Percentiles rank a stretch among this genome's conserved stretches.
Evolutionary conservation across 306 rosid species (phyloP).

Genomic region (Cicer bijugum): DNA sequence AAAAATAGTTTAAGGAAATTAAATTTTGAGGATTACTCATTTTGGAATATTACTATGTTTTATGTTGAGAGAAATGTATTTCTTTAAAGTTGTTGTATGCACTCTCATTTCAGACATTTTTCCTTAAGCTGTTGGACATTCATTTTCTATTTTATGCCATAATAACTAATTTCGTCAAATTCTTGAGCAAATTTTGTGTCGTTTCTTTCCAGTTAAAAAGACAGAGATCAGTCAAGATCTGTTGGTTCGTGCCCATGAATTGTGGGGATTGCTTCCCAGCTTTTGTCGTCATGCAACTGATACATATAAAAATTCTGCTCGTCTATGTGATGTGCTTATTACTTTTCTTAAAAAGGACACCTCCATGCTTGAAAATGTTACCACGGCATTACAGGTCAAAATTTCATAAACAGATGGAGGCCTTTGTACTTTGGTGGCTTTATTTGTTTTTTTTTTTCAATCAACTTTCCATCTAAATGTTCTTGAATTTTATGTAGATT

Average conservation of each 20-base stretch:
- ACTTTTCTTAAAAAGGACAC: conserved; percentile 75
- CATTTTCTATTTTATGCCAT: conserved; percentile 26
- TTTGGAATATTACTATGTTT: conserved; percentile 9
- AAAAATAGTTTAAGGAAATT: neutral
- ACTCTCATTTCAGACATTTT: neutral
- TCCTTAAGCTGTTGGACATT: conserved; percentile 20
- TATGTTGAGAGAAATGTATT: conserved; percentile 8
- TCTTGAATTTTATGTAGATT: conserved; percentile 53
- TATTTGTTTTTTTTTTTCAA: conserved; percentile 31
- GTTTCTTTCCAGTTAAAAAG: conserved; percentile 58
- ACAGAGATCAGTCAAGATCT: conserved; percentile 58
- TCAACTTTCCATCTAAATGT: conserved; percentile 28
- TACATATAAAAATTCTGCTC: conserved; percentile 54
- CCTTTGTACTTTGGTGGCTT: conserved; percentile 36
- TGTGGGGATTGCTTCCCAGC: conserved; percentile 79
- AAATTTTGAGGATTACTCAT: conserved; percentile 1
- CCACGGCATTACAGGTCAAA: conserved; percentile 73
- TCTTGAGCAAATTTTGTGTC: conserved; percentile 6
- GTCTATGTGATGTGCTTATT: conserved; percentile 58
- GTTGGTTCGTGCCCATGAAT: conserved; percentile 59
- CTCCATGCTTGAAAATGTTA: conserved; percentile 71
- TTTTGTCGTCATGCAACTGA: conserved; percentile 86
- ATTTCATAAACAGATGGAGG: conserved; percentile 22
- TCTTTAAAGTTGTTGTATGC: conserved; percentile 15
- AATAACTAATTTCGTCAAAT: conserved; percentile 34